Evolutionary conservation across 306 rosid species (phyloP).

Genomic region (Lathyrus oleraceus): DNA sequence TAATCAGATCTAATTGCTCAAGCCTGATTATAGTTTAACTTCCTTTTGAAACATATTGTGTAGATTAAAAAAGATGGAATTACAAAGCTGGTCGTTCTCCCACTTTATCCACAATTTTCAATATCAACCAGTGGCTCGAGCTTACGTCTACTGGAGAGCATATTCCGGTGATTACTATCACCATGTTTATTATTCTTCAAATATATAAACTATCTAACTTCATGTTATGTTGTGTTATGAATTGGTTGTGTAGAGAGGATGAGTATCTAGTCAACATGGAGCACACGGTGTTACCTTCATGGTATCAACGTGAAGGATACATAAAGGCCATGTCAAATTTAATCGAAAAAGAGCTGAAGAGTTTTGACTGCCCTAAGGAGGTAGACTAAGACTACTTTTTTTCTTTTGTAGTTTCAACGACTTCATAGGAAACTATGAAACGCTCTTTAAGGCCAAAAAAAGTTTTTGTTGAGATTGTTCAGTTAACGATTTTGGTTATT

Average conservation of each 20-base stretch:
- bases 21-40: slow-evolving; percentile 26
- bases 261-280: slow-evolving; percentile 97
- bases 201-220: slow-evolving; percentile 11
- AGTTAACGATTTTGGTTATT: background rate
- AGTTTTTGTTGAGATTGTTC: background rate
- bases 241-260: slow-evolving; percentile 69
- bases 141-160: slow-evolving; percentile 93
- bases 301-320: slow-evolving; percentile 99
- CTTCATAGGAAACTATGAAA: slow-evolving; percentile 15
- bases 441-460: background rate
- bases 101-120: slow-evolving; percentile 98
- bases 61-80: slow-evolving; percentile 88
- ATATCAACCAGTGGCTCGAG: slow-evolving; percentile 98
- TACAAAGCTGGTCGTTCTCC: slow-evolving; percentile 92
- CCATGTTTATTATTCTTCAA: slow-evolving; percentile 16
- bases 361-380: slow-evolving; percentile 64
- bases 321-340: slow-evolving; percentile 92
- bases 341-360: slow-evolving; percentile 74
- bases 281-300: slow-evolving; percentile 95
- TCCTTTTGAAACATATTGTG: slow-evolving; percentile 34
- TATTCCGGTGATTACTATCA: slow-evolving; percentile 65
- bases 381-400: slow-evolving; percentile 33
- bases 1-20: background rate
- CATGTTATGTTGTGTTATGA: slow-evolving; percentile 27
- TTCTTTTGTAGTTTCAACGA: background rate